A percentile compares a stretch with the other conserved stretches of the same genome.
phyloP scores from a whole-genome alignment of 2,329 filamentous ascomycete species.

The Penicillium sp. region DNA sequence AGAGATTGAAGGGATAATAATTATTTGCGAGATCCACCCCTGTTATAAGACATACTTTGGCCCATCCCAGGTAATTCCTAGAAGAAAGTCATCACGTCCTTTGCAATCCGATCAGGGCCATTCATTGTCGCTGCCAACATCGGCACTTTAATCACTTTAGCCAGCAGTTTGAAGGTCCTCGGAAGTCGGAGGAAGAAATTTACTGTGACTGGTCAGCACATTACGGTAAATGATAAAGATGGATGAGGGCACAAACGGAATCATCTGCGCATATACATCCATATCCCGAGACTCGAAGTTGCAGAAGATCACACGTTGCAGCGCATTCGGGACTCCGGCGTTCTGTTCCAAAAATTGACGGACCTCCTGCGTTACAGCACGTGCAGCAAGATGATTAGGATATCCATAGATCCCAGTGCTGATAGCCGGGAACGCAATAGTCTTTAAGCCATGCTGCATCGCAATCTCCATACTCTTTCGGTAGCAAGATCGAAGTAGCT shows the following conservation, averaged over 20 bases:
- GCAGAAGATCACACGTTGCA: conserved; percentile 74
- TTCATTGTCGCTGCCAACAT: not conserved
- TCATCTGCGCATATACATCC: conserved; percentile 66
- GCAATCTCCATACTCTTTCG: conserved; percentile 72
- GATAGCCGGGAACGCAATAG: conserved; percentile 79
- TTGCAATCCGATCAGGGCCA: too few species aligned
- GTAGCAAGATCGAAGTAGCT: conserved; percentile 69
- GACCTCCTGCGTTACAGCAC: conserved; percentile 68
- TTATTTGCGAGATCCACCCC: too few species aligned
- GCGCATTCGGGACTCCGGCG: conserved; percentile 57
- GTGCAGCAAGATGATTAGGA: conserved; percentile 72
- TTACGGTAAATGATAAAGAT: not conserved
- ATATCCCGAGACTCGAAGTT: conserved; percentile 81
- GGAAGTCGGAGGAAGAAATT: conserved; percentile 53
- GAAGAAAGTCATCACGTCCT: too few species aligned
- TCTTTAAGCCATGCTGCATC: conserved; percentile 66
- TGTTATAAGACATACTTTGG: too few species aligned
- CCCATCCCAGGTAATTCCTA: too few species aligned
- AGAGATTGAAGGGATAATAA: too few species aligned
- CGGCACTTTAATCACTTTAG: not conserved
- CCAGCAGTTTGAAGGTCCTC: conserved; percentile 28
- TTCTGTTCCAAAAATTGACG: conserved; percentile 57
- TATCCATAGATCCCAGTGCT: conserved; percentile 93
- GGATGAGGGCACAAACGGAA: conserved; percentile 69
- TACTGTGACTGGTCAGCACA: conserved; percentile 36